Evolutionary conservation across 192 early-diverging fungal genomes (phyloP), one percentile per base, ranked within the genome.

Genomic region (Linnemannia exigua): DNA sequence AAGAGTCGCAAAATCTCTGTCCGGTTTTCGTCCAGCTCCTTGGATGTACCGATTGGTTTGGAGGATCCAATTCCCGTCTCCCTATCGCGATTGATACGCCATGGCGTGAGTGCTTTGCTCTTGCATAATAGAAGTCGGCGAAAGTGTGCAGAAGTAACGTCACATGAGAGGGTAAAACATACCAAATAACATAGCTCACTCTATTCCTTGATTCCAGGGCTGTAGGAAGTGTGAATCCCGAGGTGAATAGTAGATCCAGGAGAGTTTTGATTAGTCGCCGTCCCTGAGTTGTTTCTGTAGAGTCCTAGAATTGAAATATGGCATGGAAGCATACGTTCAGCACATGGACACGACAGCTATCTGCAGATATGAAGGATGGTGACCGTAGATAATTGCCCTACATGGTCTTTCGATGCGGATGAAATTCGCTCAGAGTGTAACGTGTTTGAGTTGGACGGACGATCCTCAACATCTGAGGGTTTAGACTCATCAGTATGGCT

Each of bases 1-100:
- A 98, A 87, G 19, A 98, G 89, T 20, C 97, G 93, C 67, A 97
- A 73, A 2, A 94, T 88, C 74, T 98, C 97, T 50, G 94, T 92
- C 38, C 97, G 93, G 79, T 95, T 94, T 46, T 81, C 73, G n/a
- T 94, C 92, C 36, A 93, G 87, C 50, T 96, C 95, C 79, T 93
- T 91, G 25, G 91, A 91, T 46, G 92, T 90, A 0, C 91, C 91
- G 22, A 95, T 88, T n/a, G 93, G 90, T n/a, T 89, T 91, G 31
- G 93, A 91, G 47, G 94, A 94, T 1, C 95, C 95, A 28, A 95
- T 89, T n/a, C 95, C 95, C 37, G 92, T 93, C 68, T 95, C 95
- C 89, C 89, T 88, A 51, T 80, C 19, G 35, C 9, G 14, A 79
- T 67, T 20, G 51, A 76, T 5, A 70, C 20, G 16, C 25, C 12